Percentiles rank a stretch among this genome's conserved stretches.
Conservation (phyloP, 768 basidiomycete species). For the Zangia roseola region DNA sequence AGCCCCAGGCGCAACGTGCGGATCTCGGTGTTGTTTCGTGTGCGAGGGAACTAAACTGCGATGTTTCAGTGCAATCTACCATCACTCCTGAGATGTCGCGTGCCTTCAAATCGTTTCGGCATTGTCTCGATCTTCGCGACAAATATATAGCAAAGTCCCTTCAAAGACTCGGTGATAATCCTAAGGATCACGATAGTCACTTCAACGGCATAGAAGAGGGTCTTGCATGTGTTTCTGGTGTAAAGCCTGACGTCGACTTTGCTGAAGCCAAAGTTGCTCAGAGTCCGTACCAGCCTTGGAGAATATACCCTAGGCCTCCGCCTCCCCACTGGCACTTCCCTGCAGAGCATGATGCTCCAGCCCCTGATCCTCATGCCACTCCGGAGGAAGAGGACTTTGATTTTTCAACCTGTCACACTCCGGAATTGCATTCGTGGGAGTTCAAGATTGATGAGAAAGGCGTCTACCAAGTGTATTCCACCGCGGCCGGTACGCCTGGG, state of each 20-base stretch:
- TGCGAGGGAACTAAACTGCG: conserved; percentile 2
- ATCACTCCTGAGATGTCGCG: conserved; percentile 45
- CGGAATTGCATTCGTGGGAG: conserved; percentile 58
- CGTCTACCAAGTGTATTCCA: conserved; percentile 81
- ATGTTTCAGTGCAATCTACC: conserved; percentile 20
- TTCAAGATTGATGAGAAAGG: conserved; percentile 85
- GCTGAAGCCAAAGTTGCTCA: conserved; percentile 21
- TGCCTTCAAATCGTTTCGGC: conserved; percentile 72
- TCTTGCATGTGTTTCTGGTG: conserved; percentile 61
- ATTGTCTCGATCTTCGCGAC: conserved; percentile 88
- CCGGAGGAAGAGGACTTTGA: conserved; percentile 53
- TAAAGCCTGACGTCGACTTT: conserved; percentile 58
- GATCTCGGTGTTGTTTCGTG: conserved; percentile 1
- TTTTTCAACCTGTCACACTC: conserved; percentile 73
- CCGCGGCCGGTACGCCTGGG: conserved; percentile 6
- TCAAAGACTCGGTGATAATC: conserved; percentile 94
- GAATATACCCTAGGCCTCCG: conserved; percentile 88
- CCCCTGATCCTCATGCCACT: conserved; percentile 33
- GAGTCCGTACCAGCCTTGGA: conserved; percentile 63
- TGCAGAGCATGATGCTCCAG: conserved; percentile 46
- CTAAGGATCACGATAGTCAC: conserved; percentile 80
- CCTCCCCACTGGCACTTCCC: conserved; percentile 96
- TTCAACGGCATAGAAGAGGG: conserved; percentile 70
- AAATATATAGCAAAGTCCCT: conserved; percentile 89
- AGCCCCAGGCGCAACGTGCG: conserved; percentile 34